A percentile compares a stretch with the other conserved stretches of the same genome.
Evolutionary conservation across 2,329 filamentous ascomycete species (phyloP).

Genomic region (Pestalotiopsis sp.): DNA sequence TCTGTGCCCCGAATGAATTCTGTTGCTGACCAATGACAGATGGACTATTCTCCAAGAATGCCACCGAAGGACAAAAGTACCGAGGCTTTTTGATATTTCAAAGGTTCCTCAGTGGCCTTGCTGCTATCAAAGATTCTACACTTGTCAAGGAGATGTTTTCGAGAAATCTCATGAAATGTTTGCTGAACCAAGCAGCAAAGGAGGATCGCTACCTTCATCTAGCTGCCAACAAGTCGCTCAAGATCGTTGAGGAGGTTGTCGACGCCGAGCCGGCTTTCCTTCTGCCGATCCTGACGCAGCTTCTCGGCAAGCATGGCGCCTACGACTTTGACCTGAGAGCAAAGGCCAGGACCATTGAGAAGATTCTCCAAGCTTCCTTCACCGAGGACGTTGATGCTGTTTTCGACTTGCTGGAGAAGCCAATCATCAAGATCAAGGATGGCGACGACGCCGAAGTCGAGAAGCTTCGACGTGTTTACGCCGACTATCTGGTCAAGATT

Average conservation of each 20-base stretch:
- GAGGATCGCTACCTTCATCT: constrained; percentile 79
- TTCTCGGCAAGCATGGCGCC: constrained; percentile 71
- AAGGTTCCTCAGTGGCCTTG: constrained; percentile 65
- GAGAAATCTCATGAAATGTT: constrained; percentile 77
- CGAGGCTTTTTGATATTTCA: constrained; percentile 89
- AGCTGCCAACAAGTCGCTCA: constrained; percentile 76
- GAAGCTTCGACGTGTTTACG: constrained; percentile 51
- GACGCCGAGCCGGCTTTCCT: constrained; percentile 63
- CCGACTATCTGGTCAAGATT: constrained; percentile 57
- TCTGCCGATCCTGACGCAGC: constrained; percentile 60
- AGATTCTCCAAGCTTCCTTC: constrained; percentile 64
- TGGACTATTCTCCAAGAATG: constrained; percentile 78
- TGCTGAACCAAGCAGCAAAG: constrained; percentile 81
- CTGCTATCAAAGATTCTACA: constrained; percentile 41
- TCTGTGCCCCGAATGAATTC: no score
- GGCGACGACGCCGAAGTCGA: constrained; percentile 37
- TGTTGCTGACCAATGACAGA: constrained; percentile 49
- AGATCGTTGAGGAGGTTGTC: constrained; percentile 67
- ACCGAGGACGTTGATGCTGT: constrained; percentile 56
- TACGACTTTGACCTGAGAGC: constrained; percentile 86
- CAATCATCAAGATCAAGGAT: constrained; percentile 33
- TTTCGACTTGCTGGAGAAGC: constrained; percentile 50
- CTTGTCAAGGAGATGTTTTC: constrained; percentile 71
- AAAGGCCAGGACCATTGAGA: constrained; percentile 82
- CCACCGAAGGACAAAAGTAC: constrained; percentile 87